These are phyloP conservation scores for Grammothele lineata DNA, from an alignment of 768 basidiomycete genomes.

Conservation along the genomic window DNA sequence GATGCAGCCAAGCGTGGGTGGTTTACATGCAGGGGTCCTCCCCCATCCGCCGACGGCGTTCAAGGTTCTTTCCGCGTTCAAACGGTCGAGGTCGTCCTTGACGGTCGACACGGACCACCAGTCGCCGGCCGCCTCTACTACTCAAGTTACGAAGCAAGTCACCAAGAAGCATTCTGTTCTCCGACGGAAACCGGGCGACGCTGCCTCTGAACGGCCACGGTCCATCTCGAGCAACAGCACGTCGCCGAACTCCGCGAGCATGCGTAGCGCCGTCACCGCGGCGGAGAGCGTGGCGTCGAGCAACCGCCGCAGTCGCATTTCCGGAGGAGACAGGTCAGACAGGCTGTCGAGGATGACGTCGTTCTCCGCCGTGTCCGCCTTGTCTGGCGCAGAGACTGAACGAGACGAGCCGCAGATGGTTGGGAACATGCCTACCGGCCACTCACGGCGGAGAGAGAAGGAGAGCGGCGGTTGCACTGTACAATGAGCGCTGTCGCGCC, in stretches of 20 bases:
- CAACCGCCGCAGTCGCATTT: conserved; percentile 18
- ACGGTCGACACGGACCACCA: conserved; percentile 18
- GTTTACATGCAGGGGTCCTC: conserved; percentile 48
- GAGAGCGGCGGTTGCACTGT: conserved; percentile 42
- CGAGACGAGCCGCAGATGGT: conserved; percentile 30
- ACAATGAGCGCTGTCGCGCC: conserved; percentile 30
- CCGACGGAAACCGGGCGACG: conserved; percentile 29
- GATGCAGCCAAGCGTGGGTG: conserved; percentile 26
- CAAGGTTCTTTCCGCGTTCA: conserved; percentile 67
- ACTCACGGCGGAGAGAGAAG: conserved; percentile 31
- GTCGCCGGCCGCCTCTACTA: conserved; percentile 28
- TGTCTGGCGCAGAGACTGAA: conserved; percentile 19
- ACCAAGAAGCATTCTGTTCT: conserved; percentile 33
- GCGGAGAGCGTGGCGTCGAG: conserved; percentile 39
- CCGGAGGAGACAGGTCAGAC: conserved; percentile 25
- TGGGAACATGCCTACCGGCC: conserved; percentile 30
- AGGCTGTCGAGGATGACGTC: conserved; percentile 33
- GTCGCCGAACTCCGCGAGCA: conserved; percentile 45
- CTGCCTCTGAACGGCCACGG: conserved; percentile 43
- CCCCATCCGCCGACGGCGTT: conserved; percentile 54
- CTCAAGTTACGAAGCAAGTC: conserved; percentile 25
- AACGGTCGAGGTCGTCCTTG: conserved; percentile 57
- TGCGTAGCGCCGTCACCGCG: conserved; percentile 53
- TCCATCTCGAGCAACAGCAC: conserved; percentile 62
- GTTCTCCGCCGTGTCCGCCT: conserved; percentile 29